Evolutionary conservation across 208 protist species (phyloP).

Genomic region (Leishmania gerbilli): DNA sequence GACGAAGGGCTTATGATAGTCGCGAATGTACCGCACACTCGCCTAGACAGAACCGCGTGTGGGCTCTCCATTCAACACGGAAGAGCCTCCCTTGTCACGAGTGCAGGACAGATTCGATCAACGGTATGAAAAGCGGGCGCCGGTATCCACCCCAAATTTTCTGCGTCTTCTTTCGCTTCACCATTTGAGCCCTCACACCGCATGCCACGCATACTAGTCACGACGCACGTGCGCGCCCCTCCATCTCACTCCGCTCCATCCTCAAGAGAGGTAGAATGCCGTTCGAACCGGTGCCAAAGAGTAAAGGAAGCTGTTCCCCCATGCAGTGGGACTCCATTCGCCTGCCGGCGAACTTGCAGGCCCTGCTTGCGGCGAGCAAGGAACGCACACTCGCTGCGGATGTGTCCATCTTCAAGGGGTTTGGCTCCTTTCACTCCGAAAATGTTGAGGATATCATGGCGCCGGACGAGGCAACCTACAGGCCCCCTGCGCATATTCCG

Average conservation of each 20-base stretch:
- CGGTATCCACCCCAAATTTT: neutral
- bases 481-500: slow-evolving; percentile 41
- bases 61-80: neutral
- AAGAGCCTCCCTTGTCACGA: neutral
- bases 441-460: slow-evolving; percentile 88
- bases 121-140: neutral
- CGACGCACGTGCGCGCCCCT: neutral
- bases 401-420: slow-evolving; percentile 80
- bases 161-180: neutral
- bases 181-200: neutral
- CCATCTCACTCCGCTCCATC: too few relatives aligned
- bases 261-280: neutral
- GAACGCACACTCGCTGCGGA: slow-evolving; percentile 21
- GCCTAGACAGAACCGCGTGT: neutral
- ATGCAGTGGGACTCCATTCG: slow-evolving; percentile 44
- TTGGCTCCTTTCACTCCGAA: slow-evolving; percentile 92
- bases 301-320: slow-evolving; percentile 2
- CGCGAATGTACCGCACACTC: neutral
- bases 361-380: slow-evolving; percentile 34
- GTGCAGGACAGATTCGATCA: neutral
- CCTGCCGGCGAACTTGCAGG: slow-evolving; percentile 29
- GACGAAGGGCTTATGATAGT: neutral
- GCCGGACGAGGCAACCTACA: slow-evolving; percentile 46
- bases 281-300: neutral
- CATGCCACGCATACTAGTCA: neutral